These are phyloP conservation scores for Trichoderma breve DNA, from an alignment of 2,329 filamentous ascomycete species.

Conservation along the genomic window DNA sequence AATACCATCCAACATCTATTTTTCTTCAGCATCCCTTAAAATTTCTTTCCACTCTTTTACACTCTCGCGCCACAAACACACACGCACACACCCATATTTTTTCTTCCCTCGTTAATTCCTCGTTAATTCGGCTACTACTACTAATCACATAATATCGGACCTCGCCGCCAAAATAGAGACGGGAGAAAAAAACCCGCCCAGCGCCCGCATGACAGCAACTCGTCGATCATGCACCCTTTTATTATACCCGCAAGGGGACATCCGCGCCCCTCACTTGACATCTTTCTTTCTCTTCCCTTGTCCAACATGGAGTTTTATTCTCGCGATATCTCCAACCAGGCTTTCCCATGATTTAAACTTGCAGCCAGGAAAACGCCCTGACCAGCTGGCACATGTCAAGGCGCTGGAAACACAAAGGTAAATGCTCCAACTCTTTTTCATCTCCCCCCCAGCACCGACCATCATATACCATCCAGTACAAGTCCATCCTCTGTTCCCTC, in stretches of 20 bases:
- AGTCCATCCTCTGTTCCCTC: no score
- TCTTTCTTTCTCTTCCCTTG: background rate
- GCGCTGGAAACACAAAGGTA: background rate
- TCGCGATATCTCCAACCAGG: background rate
- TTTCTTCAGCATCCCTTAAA: background rate
- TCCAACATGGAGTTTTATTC: background rate
- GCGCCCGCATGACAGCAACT: background rate
- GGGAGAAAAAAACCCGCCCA: background rate
- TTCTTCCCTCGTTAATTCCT: background rate
- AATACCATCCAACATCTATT: background rate
- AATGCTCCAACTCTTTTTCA: background rate
- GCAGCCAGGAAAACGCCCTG: background rate
- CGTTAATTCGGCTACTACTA: background rate
- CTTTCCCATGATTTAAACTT: background rate
- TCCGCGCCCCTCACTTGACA: background rate
- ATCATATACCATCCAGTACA: no score
- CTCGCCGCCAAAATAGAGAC: background rate
- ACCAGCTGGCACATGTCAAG: background rate
- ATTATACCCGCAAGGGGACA: background rate
- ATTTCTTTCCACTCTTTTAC: background rate
- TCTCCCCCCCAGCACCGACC: background rate
- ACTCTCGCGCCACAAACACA: background rate
- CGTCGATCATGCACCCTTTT: background rate
- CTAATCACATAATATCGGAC: background rate
- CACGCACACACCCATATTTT: background rate